A percentile compares a stretch with the other conserved stretches of the same genome.
Evolutionary conservation across 1,284 basidiomycete genomes (phyloP).

Genomic region (Sanghuangporus weigelae): DNA sequence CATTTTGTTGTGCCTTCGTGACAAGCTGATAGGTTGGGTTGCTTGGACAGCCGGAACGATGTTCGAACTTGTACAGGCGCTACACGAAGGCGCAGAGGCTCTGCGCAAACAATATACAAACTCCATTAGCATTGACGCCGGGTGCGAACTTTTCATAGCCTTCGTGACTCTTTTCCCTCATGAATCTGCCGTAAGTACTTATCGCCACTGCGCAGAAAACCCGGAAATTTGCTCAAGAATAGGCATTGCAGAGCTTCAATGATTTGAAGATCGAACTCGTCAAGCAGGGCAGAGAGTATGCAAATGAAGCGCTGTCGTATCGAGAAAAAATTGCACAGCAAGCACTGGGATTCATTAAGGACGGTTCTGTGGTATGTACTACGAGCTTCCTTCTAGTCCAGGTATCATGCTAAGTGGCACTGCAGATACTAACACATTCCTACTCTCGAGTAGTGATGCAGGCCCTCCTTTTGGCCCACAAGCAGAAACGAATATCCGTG

Average conservation of each 20-base stretch:
- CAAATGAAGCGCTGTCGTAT: conserved; percentile 77
- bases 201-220: conserved; percentile 4
- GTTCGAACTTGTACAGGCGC: conserved; percentile 82
- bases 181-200: conserved; percentile 59
- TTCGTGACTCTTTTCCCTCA: conserved; percentile 86
- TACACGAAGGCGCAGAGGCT: conserved; percentile 68
- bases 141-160: conserved; percentile 84
- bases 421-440: conserved; percentile 89
- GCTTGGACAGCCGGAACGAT: conserved; percentile 67
- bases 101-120: conserved; percentile 67
- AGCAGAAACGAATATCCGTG: conserved; percentile 90
- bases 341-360: conserved; percentile 90
- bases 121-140: conserved; percentile 84
- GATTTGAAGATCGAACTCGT: conserved; percentile 81
- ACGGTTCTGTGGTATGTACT: conserved; percentile 78
- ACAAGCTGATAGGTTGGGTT: conserved; percentile 20
- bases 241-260: conserved; percentile 57
- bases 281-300: conserved; percentile 72
- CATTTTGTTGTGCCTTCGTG: conserved; percentile 12
- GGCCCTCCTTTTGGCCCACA: conserved; percentile 84
- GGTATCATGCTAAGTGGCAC: conserved; percentile 6
- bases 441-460: conserved; percentile 96
- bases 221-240: conserved; percentile 8
- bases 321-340: conserved; percentile 87
- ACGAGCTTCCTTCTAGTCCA: neutral